Evolutionary conservation across 768 basidiomycete species (phyloP).

Genomic region (Rhodotorula graminis): DNA sequence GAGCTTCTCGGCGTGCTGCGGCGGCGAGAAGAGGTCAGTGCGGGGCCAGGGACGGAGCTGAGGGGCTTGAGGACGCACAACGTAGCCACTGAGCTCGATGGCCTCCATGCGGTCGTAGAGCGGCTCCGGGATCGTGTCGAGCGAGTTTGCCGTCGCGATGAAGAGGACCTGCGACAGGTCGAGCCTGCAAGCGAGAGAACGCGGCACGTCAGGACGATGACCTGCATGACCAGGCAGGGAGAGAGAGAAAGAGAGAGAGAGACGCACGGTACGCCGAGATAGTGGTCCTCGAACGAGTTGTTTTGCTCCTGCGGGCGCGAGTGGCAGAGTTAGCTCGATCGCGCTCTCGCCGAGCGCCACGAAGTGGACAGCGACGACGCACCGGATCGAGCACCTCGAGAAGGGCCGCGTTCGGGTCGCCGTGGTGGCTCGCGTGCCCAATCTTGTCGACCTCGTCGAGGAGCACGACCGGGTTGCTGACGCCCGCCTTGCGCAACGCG

Average conservation of each 20-base stretch:
- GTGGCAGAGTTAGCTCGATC: background rate
- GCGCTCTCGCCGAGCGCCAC: background rate
- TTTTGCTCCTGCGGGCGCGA: constrained; percentile 32
- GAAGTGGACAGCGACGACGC: background rate
- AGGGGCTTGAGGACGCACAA: no score
- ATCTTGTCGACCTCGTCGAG: constrained; percentile 92
- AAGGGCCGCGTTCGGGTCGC: constrained; percentile 83
- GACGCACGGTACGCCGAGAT: constrained; percentile 60
- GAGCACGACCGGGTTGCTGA: constrained; percentile 72
- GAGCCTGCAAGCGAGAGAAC: background rate
- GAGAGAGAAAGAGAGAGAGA: background rate
- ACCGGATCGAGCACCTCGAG: constrained; percentile 75
- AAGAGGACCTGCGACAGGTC: constrained; percentile 57
- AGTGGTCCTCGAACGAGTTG: constrained; percentile 65
- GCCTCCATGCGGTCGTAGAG: constrained; percentile 85
- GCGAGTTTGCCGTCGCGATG: constrained; percentile 84
- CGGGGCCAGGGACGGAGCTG: no score
- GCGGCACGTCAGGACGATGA: constrained; percentile 9
- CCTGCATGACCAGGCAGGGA: background rate
- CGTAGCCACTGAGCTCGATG: constrained; percentile 64
- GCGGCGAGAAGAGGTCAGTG: background rate
- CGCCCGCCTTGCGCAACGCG: constrained; percentile 75
- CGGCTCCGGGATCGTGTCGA: constrained; percentile 82
- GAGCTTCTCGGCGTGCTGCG: constrained; percentile 70
- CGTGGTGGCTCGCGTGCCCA: constrained; percentile 58